Evolutionary conservation across 2,329 filamentous ascomycete genomes (phyloP), one percentile per base, ranked within the genome.

Genomic region (Lasiodiplodia theobromae): DNA sequence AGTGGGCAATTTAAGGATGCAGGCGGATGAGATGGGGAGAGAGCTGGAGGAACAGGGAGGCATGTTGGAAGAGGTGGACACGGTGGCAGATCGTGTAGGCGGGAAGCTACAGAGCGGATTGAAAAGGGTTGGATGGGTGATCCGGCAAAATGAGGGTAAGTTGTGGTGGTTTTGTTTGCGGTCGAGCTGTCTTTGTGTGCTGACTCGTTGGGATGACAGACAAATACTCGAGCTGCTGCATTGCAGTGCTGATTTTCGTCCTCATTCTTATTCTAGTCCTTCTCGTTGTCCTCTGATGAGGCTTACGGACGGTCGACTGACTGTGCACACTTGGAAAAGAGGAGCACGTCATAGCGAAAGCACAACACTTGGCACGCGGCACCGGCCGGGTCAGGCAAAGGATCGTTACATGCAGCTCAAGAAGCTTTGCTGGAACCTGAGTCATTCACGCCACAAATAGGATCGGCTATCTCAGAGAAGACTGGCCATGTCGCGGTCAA

Each of bases 21-120:
- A 98, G 85, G 96, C 96, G 1, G 91, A 96, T 80, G 92, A 94
- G 74, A 99, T 99, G 95, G 95, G 96, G 1, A 86, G 95, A 68
- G 96, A 99, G 83, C 85, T 99, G 56, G 96, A 97, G 81, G 96
- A 99, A 82, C 96, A 99, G 85, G 87, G 87, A 25, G 92, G 94
- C 79, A 91, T 98, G 87, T 85, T 99, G 68, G 90, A 96, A 71
- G 90, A 92, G 65, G 91, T 96, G 51, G 95, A 98, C 80, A 87
- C 86, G 37, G 85, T 97, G 68, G 93, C 93, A 4, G 94, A 98
- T 78, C 87, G 95, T 40, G 94, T 99, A 1, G 92, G 93, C 16
- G 92, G 93, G 1, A 90, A 96, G 77, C 81, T 99, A 75, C 89
- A 93, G 82, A 93, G 86, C 68, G 96, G 96, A 23, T 88, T 98